These are phyloP conservation scores for Pichia heedii DNA, from an alignment of 805 yeast genomes.

Conservation along the genomic window DNA sequence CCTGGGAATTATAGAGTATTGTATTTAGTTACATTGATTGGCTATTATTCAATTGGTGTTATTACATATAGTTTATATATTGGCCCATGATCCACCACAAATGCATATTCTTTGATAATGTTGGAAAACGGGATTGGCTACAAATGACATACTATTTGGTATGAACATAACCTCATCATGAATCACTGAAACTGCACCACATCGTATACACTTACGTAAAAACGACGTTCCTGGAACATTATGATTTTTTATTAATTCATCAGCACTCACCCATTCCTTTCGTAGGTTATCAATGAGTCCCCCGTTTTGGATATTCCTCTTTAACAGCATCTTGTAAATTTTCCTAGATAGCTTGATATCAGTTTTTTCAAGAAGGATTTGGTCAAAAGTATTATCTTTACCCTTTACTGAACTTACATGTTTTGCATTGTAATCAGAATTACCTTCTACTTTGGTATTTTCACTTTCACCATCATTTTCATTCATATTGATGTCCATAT, in stretches of 20 bases:
- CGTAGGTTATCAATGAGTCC: slow-evolving; percentile 26
- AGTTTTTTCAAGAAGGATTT: slow-evolving; percentile 1
- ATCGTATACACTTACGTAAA: slow-evolving; percentile 26
- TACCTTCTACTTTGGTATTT: not conserved
- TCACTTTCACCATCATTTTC: not conserved
- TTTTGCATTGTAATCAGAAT: too few relatives aligned
- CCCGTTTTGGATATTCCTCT: slow-evolving; percentile 19
- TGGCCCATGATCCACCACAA: slow-evolving; percentile 74
- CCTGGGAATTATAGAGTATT: too few relatives aligned
- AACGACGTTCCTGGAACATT: not conserved
- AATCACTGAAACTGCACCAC: slow-evolving; percentile 29
- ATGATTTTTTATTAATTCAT: slow-evolving; percentile 19
- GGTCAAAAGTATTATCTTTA: not conserved
- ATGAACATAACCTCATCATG: slow-evolving; percentile 30
- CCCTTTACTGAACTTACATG: not conserved
- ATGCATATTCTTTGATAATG: slow-evolving; percentile 57
- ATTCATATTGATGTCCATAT: not conserved
- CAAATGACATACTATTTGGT: slow-evolving; percentile 17
- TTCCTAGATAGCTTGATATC: slow-evolving; percentile 7
- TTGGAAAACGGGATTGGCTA: slow-evolving; percentile 24
- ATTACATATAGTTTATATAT: slow-evolving; percentile 20
- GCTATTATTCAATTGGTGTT: too few relatives aligned
- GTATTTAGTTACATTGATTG: too few relatives aligned
- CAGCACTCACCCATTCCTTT: slow-evolving; percentile 24
- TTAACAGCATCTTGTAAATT: slow-evolving; percentile 15